Evolutionary conservation across 306 rosid species (phyloP).

Genomic region (Prosopis cineraria): DNA sequence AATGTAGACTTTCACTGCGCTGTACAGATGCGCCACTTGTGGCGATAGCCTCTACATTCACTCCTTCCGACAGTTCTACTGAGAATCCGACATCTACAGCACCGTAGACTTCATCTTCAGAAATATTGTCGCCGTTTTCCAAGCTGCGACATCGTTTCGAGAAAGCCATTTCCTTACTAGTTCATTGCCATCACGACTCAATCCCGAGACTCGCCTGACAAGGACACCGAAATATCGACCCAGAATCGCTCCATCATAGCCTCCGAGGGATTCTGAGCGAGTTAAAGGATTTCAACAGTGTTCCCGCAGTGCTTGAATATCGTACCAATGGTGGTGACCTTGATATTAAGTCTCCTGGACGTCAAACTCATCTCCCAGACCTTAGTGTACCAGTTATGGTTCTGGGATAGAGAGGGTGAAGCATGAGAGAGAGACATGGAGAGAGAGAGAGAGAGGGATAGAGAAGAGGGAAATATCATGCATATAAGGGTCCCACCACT

Average conservation of each 20-base stretch:
- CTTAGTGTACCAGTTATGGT: fast-evolving
- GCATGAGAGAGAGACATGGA: too few relatives aligned
- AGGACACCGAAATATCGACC: constrained; percentile 72
- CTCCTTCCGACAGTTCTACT: constrained; percentile 74
- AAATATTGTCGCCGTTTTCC: constrained; percentile 72
- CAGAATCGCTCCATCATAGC: constrained; percentile 71
- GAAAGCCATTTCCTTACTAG: constrained; percentile 60
- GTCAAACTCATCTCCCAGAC: not conserved
- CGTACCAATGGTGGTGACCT: not conserved
- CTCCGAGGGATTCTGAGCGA: not conserved
- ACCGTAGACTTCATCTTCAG: constrained; percentile 80
- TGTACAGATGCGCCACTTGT: constrained; percentile 56
- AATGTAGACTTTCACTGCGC: constrained; percentile 69
- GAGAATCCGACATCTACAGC: constrained; percentile 74
- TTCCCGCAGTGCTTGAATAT: constrained; percentile 30
- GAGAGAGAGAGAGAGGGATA: too few relatives aligned
- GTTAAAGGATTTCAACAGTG: not conserved
- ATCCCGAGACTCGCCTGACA: constrained; percentile 57
- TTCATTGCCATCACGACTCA: constrained; percentile 72
- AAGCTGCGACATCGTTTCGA: constrained; percentile 54
- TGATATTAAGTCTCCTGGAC: not conserved
- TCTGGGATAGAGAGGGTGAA: too few relatives aligned
- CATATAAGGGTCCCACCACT: too few relatives aligned
- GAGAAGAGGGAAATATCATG: too few relatives aligned
- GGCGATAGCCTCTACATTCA: constrained; percentile 76